A percentile compares a stretch with the other conserved stretches of the same genome.
These are phyloP conservation scores for Senna siamea DNA, from an alignment of 306 rosid species.

Conservation along the genomic window DNA sequence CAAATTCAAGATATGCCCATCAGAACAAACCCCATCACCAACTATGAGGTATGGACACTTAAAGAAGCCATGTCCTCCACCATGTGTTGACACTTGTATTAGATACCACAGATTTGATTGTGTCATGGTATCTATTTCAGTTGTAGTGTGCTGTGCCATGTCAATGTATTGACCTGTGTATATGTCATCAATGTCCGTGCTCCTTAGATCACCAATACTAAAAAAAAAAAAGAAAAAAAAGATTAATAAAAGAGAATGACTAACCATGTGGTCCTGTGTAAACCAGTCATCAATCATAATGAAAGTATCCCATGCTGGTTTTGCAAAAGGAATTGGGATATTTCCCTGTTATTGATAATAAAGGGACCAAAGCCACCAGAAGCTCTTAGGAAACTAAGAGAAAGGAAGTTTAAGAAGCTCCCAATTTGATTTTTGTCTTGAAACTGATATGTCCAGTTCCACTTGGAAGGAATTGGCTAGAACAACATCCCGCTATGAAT, in stretches of 20 bases:
- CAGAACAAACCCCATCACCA: not conserved
- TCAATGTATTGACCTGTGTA: too few species aligned
- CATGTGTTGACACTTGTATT: too few species aligned
- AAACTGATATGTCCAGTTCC: constrained; percentile 93
- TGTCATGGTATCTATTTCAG: too few species aligned
- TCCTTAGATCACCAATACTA: too few species aligned
- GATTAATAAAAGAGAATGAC: constrained; percentile 28
- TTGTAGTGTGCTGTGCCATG: too few species aligned
- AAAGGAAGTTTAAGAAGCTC: constrained; percentile 86
- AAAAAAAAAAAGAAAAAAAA: not conserved
- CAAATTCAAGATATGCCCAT: constrained; percentile 32
- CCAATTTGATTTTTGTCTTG: constrained; percentile 98
- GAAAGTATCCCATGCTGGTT: constrained; percentile 73
- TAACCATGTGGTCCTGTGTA: constrained; percentile 64
- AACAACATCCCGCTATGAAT: constrained; percentile 90
- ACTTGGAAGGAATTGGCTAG: constrained; percentile 80
- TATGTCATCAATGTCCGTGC: too few species aligned
- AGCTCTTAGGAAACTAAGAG: constrained; percentile 77
- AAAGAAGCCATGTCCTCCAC: too few species aligned
- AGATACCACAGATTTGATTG: too few species aligned
- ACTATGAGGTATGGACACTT: too few species aligned
- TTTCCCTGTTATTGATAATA: constrained; percentile 60
- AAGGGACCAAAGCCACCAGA: constrained; percentile 89
- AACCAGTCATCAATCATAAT: constrained; percentile 89
- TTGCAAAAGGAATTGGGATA: constrained; percentile 67